A percentile compares a stretch with the other conserved stretches of the same genome.
These are phyloP conservation scores for Metarhizium brunneum DNA, from an alignment of 2,329 filamentous ascomycete genomes.

Conservation along the genomic window DNA sequence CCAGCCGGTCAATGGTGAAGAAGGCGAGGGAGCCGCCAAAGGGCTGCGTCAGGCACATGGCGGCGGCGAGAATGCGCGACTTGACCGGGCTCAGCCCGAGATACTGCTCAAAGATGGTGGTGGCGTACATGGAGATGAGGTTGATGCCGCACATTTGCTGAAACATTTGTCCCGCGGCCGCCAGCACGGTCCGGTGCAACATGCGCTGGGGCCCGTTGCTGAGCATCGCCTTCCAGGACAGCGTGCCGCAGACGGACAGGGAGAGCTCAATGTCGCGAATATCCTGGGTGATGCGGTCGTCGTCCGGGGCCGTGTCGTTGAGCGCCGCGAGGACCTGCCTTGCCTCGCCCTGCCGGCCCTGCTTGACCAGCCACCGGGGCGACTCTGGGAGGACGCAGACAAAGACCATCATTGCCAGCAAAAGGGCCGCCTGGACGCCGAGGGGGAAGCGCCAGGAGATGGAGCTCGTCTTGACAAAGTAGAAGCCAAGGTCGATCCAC, in stretches of 20 bases:
- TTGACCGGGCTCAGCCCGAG: slow-evolving; percentile 12
- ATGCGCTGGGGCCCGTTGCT: slow-evolving; percentile 9
- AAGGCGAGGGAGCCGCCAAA: slow-evolving; percentile 18
- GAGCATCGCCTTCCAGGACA: slow-evolving; percentile 9
- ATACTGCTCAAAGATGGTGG: slow-evolving; percentile 19
- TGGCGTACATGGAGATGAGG: slow-evolving; percentile 20
- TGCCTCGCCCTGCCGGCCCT: slow-evolving; percentile 23
- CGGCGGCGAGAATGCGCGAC: slow-evolving; percentile 15
- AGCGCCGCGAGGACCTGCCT: slow-evolving; percentile 42
- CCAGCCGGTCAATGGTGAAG: slow-evolving; percentile 20
- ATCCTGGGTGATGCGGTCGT: slow-evolving; percentile 5
- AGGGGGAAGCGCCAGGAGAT: slow-evolving; percentile 42
- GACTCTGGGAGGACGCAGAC: slow-evolving; percentile 28
- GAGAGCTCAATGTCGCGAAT: slow-evolving; percentile 8
- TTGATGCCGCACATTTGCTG: slow-evolving; percentile 20
- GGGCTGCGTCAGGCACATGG: slow-evolving; percentile 23
- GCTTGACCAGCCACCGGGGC: slow-evolving; percentile 26
- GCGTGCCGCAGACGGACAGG: slow-evolving; percentile 8
- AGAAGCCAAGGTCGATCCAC: slow-evolving; percentile 38
- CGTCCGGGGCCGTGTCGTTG: background rate
- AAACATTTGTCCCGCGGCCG: slow-evolving; percentile 6
- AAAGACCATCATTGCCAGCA: slow-evolving; percentile 33
- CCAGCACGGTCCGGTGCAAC: slow-evolving; percentile 7
- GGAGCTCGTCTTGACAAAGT: slow-evolving; percentile 2
- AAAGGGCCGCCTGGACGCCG: slow-evolving; percentile 30